Conservation (phyloP, 495 filamentous ascomycete species). For the Penicillium argentinense region DNA sequence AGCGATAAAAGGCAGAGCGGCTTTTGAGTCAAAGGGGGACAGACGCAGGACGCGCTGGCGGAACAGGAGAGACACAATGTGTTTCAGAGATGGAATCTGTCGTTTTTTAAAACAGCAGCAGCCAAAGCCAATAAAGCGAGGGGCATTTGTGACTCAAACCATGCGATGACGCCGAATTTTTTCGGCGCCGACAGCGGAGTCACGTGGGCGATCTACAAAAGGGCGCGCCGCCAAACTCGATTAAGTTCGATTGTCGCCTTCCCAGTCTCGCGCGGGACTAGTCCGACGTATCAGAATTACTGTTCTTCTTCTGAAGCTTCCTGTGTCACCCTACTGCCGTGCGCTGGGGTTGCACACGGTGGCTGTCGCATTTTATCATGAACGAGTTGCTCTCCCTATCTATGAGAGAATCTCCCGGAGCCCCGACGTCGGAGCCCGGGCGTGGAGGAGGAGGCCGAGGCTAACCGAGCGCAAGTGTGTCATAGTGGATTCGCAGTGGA, state of each 20-base stretch:
- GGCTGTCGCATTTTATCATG: no score
- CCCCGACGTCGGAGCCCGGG: slow-evolving; percentile 26
- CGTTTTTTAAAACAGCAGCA: slow-evolving; percentile 21
- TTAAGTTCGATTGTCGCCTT: not conserved
- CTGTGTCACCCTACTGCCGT: not conserved
- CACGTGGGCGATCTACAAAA: slow-evolving; percentile 22
- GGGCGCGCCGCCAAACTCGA: not conserved
- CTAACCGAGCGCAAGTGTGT: slow-evolving; percentile 18
- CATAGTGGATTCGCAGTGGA: not conserved
- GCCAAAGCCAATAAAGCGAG: slow-evolving; percentile 22
- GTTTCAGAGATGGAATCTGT: slow-evolving; percentile 2
- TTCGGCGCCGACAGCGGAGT: slow-evolving; percentile 34
- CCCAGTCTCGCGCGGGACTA: no score
- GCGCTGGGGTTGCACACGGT: not conserved
- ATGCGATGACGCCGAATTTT: slow-evolving; percentile 25
- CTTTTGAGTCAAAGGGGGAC: not conserved
- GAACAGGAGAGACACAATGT: not conserved
- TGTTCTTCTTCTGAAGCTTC: not conserved
- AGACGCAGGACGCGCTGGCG: slow-evolving; percentile 8
- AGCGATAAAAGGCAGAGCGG: slow-evolving; percentile 14
- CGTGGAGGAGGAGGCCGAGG: slow-evolving; percentile 11
- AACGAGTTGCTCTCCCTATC: not conserved
- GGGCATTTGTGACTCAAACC: slow-evolving; percentile 28
- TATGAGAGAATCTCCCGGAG: not conserved
- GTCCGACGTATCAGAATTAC: no score